Evolutionary conservation across 2,329 filamentous ascomycete genomes (phyloP).

Genomic region (Clonostachys rosea): DNA sequence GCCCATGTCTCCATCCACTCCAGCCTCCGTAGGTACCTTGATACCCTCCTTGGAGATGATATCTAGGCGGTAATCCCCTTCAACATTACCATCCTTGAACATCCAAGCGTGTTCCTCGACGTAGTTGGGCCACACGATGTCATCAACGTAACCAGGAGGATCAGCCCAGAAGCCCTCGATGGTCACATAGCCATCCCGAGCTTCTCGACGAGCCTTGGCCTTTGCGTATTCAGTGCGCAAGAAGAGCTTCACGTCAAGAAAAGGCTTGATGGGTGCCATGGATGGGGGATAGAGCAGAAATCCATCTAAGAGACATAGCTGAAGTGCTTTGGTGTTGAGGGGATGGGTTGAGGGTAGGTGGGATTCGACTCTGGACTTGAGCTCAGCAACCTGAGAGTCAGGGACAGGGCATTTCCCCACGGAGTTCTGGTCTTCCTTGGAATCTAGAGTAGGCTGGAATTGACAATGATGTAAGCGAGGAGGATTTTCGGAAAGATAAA

Average conservation of each 20-base stretch:
- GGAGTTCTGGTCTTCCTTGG: slow-evolving; percentile 56
- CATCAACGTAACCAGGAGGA: slow-evolving; percentile 89
- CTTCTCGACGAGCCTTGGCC: slow-evolving; percentile 62
- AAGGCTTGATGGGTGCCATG: slow-evolving; percentile 48
- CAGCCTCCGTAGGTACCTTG: slow-evolving; percentile 38
- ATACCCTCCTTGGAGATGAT: slow-evolving; percentile 39
- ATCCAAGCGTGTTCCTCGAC: slow-evolving; percentile 76
- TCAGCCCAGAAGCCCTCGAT: slow-evolving; percentile 92
- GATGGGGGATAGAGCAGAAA: slow-evolving; percentile 73
- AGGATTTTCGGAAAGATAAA: slow-evolving; percentile 36
- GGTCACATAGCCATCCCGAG: slow-evolving; percentile 73
- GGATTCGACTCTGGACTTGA: slow-evolving; percentile 39
- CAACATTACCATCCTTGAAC: slow-evolving; percentile 66
- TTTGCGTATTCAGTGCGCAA: slow-evolving; percentile 62
- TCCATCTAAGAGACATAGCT: slow-evolving; percentile 76
- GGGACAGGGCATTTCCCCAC: slow-evolving; percentile 50
- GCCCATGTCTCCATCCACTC: slow-evolving; percentile 53
- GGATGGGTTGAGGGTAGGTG: slow-evolving; percentile 40
- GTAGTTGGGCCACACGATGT: slow-evolving; percentile 95
- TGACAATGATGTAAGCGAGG: no score
- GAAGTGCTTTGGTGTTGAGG: slow-evolving; percentile 20
- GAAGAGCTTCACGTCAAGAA: slow-evolving; percentile 75
- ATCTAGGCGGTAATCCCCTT: slow-evolving; percentile 44
- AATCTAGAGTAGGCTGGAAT: slow-evolving; percentile 19
- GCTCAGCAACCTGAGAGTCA: slow-evolving; percentile 34